These are phyloP conservation scores for Ophiocordyceps camponoti-leonardi DNA, from an alignment of 2,329 filamentous ascomycete genomes.

Conservation along the genomic window DNA sequence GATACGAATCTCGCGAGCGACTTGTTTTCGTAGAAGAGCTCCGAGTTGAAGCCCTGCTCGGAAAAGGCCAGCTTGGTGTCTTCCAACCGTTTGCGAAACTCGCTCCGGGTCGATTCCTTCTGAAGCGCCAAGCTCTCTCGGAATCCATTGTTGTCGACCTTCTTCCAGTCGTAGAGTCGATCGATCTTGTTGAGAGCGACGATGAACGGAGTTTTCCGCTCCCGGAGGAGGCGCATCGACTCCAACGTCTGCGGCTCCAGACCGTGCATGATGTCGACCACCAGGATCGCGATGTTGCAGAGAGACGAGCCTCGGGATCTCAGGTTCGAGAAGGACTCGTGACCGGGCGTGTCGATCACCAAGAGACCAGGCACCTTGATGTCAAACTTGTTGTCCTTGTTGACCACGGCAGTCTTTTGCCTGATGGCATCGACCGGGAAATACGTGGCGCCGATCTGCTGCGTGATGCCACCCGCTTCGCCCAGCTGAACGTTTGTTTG, in stretches of 20 bases:
- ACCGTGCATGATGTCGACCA: slow-evolving; percentile 99
- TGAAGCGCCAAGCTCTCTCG: slow-evolving; percentile 79
- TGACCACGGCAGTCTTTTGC: slow-evolving; percentile 87
- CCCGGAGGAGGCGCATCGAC: slow-evolving; percentile 85
- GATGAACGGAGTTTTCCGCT: slow-evolving; percentile 93
- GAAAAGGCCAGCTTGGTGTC: slow-evolving; percentile 87
- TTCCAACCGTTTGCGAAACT: slow-evolving; percentile 80
- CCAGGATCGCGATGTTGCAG: slow-evolving; percentile 97
- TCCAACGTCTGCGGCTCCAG: slow-evolving; percentile 93
- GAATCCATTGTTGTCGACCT: slow-evolving; percentile 97
- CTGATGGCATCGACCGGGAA: slow-evolving; percentile 88
- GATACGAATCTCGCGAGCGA: slow-evolving; percentile 89
- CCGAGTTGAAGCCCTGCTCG: slow-evolving; percentile 95
- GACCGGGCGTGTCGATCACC: slow-evolving; percentile 94
- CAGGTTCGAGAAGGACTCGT: slow-evolving; percentile 99
- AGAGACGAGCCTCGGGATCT: slow-evolving; percentile 93
- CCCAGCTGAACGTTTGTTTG: slow-evolving; percentile 98
- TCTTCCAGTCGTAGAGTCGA: slow-evolving; percentile 97
- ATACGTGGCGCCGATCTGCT: slow-evolving; percentile 98
- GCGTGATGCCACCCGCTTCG: slow-evolving; percentile 97
- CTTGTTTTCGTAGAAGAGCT: slow-evolving; percentile 96
- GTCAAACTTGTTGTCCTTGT: slow-evolving; percentile 75
- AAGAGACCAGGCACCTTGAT: slow-evolving; percentile 96
- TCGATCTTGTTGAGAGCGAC: slow-evolving; percentile 99
- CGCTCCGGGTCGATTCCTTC: slow-evolving; percentile 82